These are phyloP conservation scores for Dysphania ambrosioides DNA, from an alignment of 148 eudicot species.

Conservation along the genomic window DNA sequence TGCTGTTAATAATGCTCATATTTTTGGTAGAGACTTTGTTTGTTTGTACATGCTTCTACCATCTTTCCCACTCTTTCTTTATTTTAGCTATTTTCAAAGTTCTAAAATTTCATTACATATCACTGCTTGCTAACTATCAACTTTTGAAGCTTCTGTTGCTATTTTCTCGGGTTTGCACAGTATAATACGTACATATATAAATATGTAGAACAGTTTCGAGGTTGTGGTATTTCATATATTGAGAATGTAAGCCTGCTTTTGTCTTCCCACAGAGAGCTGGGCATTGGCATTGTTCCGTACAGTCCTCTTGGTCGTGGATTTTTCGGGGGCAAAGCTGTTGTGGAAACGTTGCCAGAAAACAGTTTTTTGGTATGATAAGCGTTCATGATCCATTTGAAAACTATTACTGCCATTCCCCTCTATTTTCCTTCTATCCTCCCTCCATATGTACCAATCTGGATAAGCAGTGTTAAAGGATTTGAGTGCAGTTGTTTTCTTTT, in stretches of 20 bases:
- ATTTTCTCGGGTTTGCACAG: neutral
- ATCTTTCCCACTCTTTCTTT: neutral
- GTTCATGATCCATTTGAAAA: neutral
- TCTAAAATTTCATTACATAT: neutral
- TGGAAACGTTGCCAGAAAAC: constrained; percentile 47
- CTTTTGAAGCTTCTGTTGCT: neutral
- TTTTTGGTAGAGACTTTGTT: neutral
- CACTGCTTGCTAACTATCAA: neutral
- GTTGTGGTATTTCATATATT: neutral
- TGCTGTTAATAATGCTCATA: neutral
- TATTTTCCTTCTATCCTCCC: neutral
- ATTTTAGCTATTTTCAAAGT: neutral
- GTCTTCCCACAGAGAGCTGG: constrained; percentile 55
- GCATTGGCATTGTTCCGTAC: constrained; percentile 75
- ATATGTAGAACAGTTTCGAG: neutral
- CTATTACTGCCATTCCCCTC: neutral
- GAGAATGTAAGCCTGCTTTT: neutral
- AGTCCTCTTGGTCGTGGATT: constrained; percentile 76
- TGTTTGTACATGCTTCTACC: neutral
- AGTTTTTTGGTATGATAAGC: constrained; percentile 50
- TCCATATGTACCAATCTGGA: neutral
- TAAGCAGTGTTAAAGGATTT: neutral
- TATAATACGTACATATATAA: neutral
- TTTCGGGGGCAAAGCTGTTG: constrained; percentile 68
- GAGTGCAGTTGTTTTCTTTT: neutral